phyloP scores from a whole-genome alignment of 768 basidiomycete genomes.

The Royoungia palumana region DNA sequence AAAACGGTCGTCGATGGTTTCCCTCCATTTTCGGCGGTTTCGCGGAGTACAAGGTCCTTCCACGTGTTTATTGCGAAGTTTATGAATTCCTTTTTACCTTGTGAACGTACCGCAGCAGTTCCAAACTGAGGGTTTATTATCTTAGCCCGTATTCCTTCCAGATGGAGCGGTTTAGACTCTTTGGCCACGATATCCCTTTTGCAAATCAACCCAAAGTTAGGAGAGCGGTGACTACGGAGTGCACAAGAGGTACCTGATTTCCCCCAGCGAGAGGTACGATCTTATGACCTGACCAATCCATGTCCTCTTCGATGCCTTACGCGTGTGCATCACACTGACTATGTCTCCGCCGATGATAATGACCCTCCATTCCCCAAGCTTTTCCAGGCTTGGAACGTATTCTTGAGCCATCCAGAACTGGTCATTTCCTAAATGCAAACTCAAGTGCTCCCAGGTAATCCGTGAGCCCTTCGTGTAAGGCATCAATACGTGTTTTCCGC shows the following conservation, averaged over 20 bases:
- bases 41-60: background rate
- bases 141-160: background rate
- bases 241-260: background rate
- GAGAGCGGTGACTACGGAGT: too few relatives aligned
- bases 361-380: background rate
- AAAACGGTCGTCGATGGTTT: background rate
- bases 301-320: background rate
- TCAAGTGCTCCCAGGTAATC: background rate
- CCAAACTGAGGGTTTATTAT: background rate
- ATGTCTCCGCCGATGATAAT: background rate
- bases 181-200: too few relatives aligned
- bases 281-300: background rate
- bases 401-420: conserved; percentile 7
- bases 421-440: background rate
- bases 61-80: background rate
- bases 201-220: too few relatives aligned
- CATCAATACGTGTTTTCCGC: background rate
- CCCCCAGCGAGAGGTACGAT: background rate
- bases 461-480: rapidly evolving
- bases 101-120: background rate
- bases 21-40: background rate
- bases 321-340: background rate
- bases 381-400: background rate
- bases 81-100: background rate
- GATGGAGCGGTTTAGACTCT: background rate